Evolutionary conservation across 176 grass and related monocot genomes (phyloP).

Genomic region (Aegilops umbellulata): DNA sequence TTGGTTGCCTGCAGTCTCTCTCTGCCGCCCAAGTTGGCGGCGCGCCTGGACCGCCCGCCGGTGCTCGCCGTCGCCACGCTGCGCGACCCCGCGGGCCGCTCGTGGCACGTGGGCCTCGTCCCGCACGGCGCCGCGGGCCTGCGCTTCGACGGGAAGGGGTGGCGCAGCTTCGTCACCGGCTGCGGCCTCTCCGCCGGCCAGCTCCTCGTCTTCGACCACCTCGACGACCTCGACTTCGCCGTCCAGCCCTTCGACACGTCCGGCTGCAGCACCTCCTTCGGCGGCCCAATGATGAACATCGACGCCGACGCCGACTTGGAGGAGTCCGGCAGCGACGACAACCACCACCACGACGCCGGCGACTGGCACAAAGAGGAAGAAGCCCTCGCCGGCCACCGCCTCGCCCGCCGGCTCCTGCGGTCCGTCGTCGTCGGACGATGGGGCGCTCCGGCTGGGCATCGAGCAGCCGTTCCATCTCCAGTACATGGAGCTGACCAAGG

Average conservation of each 20-base stretch:
- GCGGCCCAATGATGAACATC: no score
- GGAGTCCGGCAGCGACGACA: no score
- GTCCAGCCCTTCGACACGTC: constrained; percentile 30
- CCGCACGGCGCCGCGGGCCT: neutral
- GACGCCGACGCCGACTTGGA: no score
- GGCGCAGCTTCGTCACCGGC: constrained; percentile 25
- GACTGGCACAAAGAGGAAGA: no score
- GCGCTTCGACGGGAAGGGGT: neutral
- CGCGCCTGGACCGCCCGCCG: neutral
- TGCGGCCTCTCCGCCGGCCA: constrained; percentile 15
- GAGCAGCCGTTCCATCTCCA: neutral
- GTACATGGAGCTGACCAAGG: constrained; percentile 23
- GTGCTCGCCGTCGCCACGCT: constrained; percentile 17
- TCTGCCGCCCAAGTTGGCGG: constrained; percentile 30
- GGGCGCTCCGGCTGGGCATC: neutral
- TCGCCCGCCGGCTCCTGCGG: no score
- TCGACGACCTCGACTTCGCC: constrained; percentile 2
- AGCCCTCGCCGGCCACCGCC: no score
- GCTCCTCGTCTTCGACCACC: constrained; percentile 28
- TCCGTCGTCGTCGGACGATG: no score
- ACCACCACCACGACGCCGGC: no score
- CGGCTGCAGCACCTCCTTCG: constrained; percentile 7
- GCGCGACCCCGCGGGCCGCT: neutral
- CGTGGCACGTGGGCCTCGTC: constrained; percentile 16
- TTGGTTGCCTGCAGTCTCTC: neutral